Evolutionary conservation across 1,139 yeast species (phyloP), one percentile per base, ranked within the genome.

Genomic region (Taiozyma sp.): DNA sequence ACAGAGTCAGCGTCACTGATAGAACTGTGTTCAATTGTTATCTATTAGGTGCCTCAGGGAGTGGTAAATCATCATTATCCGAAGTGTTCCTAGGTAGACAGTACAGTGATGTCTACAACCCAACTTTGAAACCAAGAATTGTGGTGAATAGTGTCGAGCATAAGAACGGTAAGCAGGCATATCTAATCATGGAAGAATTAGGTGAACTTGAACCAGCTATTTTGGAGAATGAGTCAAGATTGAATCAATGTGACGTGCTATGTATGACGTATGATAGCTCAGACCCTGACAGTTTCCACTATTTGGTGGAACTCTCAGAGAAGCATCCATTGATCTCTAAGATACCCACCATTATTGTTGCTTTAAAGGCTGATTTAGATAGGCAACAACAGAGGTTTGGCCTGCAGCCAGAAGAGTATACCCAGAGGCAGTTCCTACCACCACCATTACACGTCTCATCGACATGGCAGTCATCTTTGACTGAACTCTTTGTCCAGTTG

Each of bases 131-230:
- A 53, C 92, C 96, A 2, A 74, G 87, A 46, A 76, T 88, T 2
- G 96, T 90, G 13, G 97, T 91, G 1, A 93, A 93, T 64, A 92
- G 95, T 63, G 91, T 93, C n/a, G 99, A 93, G 65, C 72, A 92
- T 62, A 83, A 87, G 50, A 98, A 98, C 2, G 98, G 98, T 1
- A 92, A 90, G 64, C 99, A 93, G 66, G 91, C 96, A 66, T 93
- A 93, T 64, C 72, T 93, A 62, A 90, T 93, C 49, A 68, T 93
- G 45, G 96, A 92, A 66, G 99, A 93, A 62, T 70, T 91, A 36
- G 97, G 97, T 0, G 96, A 88, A 58, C 72, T 87, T 39, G 97
- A 90, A 63, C 83, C 87, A 0, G 96, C 96, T 0, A 83, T 91
- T 8, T 68, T 92, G 29, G 92, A 83, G 51, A 89, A 91, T 63